Base-by-base conservation (phyloP, 257 asterid species). In the Nicotiana attenuata region DNA sequence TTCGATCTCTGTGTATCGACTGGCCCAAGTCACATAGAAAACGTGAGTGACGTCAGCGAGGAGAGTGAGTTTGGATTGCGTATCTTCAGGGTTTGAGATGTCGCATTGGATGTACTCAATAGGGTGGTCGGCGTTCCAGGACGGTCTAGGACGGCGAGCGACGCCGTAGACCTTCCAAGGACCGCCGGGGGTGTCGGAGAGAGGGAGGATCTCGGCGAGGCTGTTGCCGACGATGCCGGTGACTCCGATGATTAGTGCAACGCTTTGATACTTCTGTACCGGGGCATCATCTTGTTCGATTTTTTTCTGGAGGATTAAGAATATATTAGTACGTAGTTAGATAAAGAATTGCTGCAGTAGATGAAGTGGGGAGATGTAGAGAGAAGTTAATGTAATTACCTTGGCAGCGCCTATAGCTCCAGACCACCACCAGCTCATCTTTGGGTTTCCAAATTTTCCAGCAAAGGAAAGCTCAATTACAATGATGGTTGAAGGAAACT, bases 381-480 rank as follows among this genome's bases (percentile, higher is more conserved):
- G 33, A 11, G 16, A 82, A 15, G 19, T 26, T 1, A 13, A 35
- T 31, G 41, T 16, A 59, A 41, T 82, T 79, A 85, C 97, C 96
- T 87, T 93, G 1, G 96, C 97, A 83, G 92, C 98, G 50, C 94
- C 94, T 45, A 92, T 90, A 68, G 98, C 97, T 84, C 97, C 96
- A 50, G 97, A 93, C 94, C 97, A 93, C 94, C 96, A 92, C 94
- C 97, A 93, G 89, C 98, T 92, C 97, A 93, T 92, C 24, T 67
- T 68, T 26, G 53, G 29, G 16, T 22, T 10, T 22, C 29, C 65
- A 28, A 9, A 20, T n/a, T 59, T 67, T 1, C 11, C 10, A 38
- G 22, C 53, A 19, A 8, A 3, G 53, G 41, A 38, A 13, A 35
- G 17, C 17, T 16, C 22, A 29, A 65, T 65, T 5, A 7, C 73